Conservation (phyloP, 257 asterid species). For the Solanum habrochaites region DNA sequence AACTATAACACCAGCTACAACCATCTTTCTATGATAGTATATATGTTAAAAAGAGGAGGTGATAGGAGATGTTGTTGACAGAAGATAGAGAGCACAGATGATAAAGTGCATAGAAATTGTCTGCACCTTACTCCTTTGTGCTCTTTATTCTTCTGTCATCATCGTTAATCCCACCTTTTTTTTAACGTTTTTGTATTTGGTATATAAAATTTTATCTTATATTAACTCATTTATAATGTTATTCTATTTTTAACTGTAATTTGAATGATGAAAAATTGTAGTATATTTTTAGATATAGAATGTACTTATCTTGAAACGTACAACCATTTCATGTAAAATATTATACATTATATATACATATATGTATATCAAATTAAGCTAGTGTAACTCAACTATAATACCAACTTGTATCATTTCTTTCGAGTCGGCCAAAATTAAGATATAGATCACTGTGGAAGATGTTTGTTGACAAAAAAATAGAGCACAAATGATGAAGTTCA, state of each 20-base stretch:
- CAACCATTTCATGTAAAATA: neutral
- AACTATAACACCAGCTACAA: neutral
- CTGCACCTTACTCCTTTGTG: conserved; percentile 57
- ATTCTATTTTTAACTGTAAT: neutral
- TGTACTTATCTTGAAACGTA: neutral
- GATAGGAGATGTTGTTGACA: neutral
- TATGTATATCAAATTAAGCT: neutral
- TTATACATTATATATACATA: too few relatives aligned
- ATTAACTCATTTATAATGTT: neutral
- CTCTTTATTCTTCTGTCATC: conserved; percentile 80
- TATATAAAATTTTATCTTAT: neutral
- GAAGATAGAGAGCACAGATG: neutral
- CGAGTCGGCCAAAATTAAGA: neutral
- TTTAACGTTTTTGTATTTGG: neutral
- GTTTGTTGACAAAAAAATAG: neutral
- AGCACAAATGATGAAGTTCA: neutral
- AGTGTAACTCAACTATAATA: neutral
- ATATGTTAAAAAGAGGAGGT: neutral
- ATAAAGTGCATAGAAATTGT: neutral
- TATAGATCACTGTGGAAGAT: neutral
- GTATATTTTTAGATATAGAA: neutral
- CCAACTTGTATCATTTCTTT: neutral
- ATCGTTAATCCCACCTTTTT: conserved; percentile 7
- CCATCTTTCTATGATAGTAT: neutral
- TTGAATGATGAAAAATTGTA: too few relatives aligned